A percentile compares a stretch with the other conserved stretches of the same genome.
These are phyloP conservation scores for Gymnopilus junonius DNA, from an alignment of 768 basidiomycete genomes.

Conservation along the genomic window DNA sequence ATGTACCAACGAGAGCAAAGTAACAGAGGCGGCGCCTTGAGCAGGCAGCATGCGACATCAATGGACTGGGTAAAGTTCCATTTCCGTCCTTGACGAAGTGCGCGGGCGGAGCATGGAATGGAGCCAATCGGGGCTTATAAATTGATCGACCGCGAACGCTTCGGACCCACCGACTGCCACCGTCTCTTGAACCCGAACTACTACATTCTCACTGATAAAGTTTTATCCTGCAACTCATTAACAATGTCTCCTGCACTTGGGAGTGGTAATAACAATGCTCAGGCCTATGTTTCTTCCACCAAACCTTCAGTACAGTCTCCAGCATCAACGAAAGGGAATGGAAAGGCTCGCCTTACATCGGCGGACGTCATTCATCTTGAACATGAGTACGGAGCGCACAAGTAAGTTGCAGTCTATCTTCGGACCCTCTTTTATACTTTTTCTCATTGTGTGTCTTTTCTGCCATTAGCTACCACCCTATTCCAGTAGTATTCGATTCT, in stretches of 20 bases:
- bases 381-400: slow-evolving; percentile 84
- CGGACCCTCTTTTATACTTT: slow-evolving; percentile 29
- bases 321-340: slow-evolving; percentile 13
- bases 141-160: slow-evolving; percentile 4
- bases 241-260: slow-evolving; percentile 16
- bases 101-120: slow-evolving; percentile 17
- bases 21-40: neutral
- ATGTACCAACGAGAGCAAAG: neutral
- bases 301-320: neutral
- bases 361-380: slow-evolving; percentile 80
- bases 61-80: neutral
- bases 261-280: neutral
- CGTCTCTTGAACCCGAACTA: slow-evolving; percentile 8
- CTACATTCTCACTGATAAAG: slow-evolving; percentile 6
- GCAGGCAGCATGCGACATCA: neutral
- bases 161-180: slow-evolving; percentile 14
- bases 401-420: slow-evolving; percentile 56
- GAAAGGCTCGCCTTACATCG: slow-evolving; percentile 13
- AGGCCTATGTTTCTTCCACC: neutral
- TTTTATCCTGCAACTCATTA: neutral
- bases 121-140: slow-evolving; percentile 13
- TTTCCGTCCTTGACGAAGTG: neutral
- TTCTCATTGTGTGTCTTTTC: slow-evolving; percentile 45
- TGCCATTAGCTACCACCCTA: slow-evolving; percentile 86
- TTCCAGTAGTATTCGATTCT: slow-evolving; percentile 92